Conservation (phyloP, 1,284 basidiomycete genomes). For the Trichosporon asahii region DNA sequence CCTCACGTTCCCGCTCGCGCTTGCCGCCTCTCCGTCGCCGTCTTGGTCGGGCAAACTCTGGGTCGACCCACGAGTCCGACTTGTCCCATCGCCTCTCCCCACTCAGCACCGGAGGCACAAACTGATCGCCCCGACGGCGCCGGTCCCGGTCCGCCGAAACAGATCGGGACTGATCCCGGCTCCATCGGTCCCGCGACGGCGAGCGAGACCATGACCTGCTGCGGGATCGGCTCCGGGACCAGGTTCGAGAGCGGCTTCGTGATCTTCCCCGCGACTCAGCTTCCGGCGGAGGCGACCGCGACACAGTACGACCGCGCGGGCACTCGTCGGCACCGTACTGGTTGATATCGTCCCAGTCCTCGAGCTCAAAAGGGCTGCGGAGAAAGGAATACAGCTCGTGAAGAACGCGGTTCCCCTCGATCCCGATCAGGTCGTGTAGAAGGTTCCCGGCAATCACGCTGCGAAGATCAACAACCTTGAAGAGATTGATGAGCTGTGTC, state of each 20-base stretch:
- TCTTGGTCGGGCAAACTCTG: constrained; percentile 27
- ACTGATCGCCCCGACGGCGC: constrained; percentile 28
- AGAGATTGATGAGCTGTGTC: constrained; percentile 53
- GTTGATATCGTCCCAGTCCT: constrained; percentile 71
- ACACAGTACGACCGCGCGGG: not conserved
- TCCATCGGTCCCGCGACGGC: not conserved
- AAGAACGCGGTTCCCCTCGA: constrained; percentile 80
- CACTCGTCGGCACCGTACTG: constrained; percentile 52
- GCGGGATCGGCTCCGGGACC: constrained; percentile 12
- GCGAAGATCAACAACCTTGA: constrained; percentile 1
- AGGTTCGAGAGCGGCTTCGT: constrained; percentile 11
- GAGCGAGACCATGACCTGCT: constrained; percentile 24
- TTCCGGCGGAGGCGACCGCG: constrained; percentile 12
- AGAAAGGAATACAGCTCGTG: constrained; percentile 84
- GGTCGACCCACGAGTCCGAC: constrained; percentile 46
- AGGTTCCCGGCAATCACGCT: not conserved
- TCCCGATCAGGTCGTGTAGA: constrained; percentile 16
- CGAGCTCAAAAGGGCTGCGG: constrained; percentile 76
- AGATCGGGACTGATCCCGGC: constrained; percentile 15
- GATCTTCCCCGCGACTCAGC: constrained; percentile 1
- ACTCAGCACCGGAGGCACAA: constrained; percentile 13
- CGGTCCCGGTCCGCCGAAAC: constrained; percentile 31
- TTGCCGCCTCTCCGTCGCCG: constrained; percentile 6
- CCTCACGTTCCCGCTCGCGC: constrained; percentile 10
- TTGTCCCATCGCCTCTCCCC: constrained; percentile 40